Conservation (phyloP, 306 rosid genomes). For the Gastrolobium villosum region DNA sequence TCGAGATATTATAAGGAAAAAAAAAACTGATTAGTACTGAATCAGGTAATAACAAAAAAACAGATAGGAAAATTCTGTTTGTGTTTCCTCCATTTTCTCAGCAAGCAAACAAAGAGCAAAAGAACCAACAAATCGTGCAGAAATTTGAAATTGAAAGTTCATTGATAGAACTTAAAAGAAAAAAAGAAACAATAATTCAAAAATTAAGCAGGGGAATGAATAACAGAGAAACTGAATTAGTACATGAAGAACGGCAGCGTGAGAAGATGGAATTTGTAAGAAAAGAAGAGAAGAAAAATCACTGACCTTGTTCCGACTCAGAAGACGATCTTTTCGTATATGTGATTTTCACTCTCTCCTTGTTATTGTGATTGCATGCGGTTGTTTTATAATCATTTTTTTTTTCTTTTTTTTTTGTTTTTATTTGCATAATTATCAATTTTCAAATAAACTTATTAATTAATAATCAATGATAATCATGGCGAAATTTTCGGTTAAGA, state of each 20-base stretch:
- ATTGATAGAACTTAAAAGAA: neutral
- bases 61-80: conserved; percentile 42
- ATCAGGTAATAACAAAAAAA: conserved; percentile 49
- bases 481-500: too few species aligned
- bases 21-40: conserved; percentile 45
- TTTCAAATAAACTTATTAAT: too few species aligned
- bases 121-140: conserved; percentile 51
- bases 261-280: conserved; percentile 49
- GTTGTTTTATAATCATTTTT: conserved; percentile 57
- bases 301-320: conserved; percentile 83
- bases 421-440: conserved; percentile 53
- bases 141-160: conserved; percentile 42
- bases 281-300: conserved; percentile 58
- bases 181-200: neutral
- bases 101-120: conserved; percentile 63
- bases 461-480: too few species aligned
- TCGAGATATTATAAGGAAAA: neutral
- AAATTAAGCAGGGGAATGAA: conserved; percentile 37
- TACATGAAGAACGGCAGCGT: conserved; percentile 46
- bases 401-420: too few species aligned
- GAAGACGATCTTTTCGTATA: conserved; percentile 65
- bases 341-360: conserved; percentile 61
- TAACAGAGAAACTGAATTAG: conserved; percentile 47
- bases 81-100: conserved; percentile 59
- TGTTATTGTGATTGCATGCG: conserved; percentile 60